phyloP scores from a whole-genome alignment of 768 basidiomycete genomes.

The Kwoniella europaea region DNA sequence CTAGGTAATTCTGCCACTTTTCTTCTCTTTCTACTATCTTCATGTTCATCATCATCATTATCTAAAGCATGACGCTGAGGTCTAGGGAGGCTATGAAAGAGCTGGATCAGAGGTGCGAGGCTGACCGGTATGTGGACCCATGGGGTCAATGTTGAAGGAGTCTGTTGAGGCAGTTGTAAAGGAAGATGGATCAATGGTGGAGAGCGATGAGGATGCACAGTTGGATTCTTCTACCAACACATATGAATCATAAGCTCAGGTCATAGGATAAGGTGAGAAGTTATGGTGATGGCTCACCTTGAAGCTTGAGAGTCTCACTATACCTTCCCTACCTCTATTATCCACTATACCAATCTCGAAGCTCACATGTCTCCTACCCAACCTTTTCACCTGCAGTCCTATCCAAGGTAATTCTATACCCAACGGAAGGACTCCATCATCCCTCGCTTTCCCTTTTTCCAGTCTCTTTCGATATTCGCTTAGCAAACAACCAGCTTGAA shows the following conservation, averaged over 20 bases:
- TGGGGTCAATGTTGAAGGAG: conserved; percentile 9
- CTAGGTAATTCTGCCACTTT: conserved; percentile 34
- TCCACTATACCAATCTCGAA: conserved; percentile 53
- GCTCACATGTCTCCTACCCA: conserved; percentile 40
- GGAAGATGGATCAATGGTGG: conserved; percentile 53
- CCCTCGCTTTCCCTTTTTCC: conserved; percentile 23
- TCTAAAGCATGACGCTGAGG: conserved; percentile 12
- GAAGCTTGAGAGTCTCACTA: conserved; percentile 43
- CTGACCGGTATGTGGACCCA: conserved; percentile 49
- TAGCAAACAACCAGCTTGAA: conserved; percentile 46
- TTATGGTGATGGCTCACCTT: conserved; percentile 28
- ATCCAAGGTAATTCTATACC: conserved; percentile 46
- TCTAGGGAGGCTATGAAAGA: conserved; percentile 43
- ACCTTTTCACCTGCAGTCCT: conserved; percentile 40
- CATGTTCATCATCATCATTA: not conserved
- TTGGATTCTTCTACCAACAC: conserved; percentile 33
- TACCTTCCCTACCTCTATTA: conserved; percentile 39
- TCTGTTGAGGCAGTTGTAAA: conserved; percentile 32
- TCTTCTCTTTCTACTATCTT: conserved; percentile 13
- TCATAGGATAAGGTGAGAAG: not conserved
- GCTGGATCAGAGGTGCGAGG: conserved; percentile 34
- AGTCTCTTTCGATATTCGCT: conserved; percentile 1
- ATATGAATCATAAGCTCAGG: not conserved
- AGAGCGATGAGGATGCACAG: conserved; percentile 30
- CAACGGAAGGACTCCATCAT: conserved; percentile 22